Conservation (phyloP, 345 rosid genomes). For the Eucalyptus camaldulensis region DNA sequence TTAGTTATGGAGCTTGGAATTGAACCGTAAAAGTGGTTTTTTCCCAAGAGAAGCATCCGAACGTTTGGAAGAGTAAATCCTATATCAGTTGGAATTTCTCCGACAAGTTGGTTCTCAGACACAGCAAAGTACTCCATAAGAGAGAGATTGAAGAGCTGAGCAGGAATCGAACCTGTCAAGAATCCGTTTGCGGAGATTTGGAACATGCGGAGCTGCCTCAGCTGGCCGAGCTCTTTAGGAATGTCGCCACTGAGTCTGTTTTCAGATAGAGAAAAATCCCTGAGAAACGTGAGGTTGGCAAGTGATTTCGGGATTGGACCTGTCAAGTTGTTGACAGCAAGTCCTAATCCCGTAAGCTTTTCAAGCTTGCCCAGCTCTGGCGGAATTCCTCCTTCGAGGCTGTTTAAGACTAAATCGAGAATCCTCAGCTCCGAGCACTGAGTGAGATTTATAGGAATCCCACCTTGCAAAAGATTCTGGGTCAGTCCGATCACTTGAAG, state of each 20-base stretch:
- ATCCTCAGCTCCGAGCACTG: constrained; percentile 2
- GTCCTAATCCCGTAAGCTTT: background rate
- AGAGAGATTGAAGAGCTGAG: constrained; percentile 1
- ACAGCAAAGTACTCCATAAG: background rate
- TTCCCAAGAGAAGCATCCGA: background rate
- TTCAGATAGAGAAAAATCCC: background rate
- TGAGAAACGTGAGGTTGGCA: background rate
- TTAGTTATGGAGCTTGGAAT: constrained; percentile 13
- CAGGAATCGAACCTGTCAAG: constrained; percentile 11
- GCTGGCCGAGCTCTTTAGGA: constrained; percentile 1
- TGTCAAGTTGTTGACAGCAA: constrained; percentile 1
- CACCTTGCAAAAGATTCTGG: constrained; percentile 7
- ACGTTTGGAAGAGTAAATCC: constrained; percentile 11
- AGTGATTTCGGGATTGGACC: constrained; percentile 13
- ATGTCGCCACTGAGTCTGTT: constrained; percentile 8
- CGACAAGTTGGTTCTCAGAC: background rate
- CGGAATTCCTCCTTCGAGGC: constrained; percentile 10
- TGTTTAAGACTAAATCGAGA: background rate
- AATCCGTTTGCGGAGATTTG: background rate
- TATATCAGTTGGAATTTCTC: constrained; percentile 2
- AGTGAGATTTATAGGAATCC: constrained; percentile 5
- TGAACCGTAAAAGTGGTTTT: constrained; percentile 3
- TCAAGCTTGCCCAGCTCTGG: constrained; percentile 3
- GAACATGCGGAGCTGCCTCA: background rate
- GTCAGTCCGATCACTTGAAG: background rate